A percentile compares a stretch with the other conserved stretches of the same genome.
Evolutionary conservation across 768 basidiomycete species (phyloP).

Genomic region (Auricularia sp.): DNA sequence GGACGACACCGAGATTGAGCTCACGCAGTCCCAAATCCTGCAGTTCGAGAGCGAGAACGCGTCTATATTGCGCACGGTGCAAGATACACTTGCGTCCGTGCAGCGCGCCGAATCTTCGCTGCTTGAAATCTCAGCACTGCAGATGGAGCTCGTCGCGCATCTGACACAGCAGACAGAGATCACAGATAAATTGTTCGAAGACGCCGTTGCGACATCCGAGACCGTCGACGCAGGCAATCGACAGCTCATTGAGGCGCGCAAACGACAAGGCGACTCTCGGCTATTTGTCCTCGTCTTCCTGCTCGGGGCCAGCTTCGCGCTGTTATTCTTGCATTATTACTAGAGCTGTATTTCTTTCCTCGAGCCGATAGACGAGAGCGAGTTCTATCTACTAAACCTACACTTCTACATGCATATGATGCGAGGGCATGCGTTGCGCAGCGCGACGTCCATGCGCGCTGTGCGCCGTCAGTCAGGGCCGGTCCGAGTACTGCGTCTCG

Average conservation of each 20-base stretch:
- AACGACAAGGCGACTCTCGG: slow-evolving; percentile 78
- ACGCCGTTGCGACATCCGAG: slow-evolving; percentile 79
- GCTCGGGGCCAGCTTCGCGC: slow-evolving; percentile 79
- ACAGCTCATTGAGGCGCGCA: slow-evolving; percentile 81
- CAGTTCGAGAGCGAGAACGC: slow-evolving; percentile 93
- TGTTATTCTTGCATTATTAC: slow-evolving; percentile 92
- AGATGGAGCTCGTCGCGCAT: slow-evolving; percentile 84
- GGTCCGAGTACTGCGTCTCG: slow-evolving; percentile 9
- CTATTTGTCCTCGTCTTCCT: slow-evolving; percentile 88
- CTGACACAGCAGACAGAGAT: slow-evolving; percentile 83
- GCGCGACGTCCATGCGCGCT: neutral
- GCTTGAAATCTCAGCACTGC: slow-evolving; percentile 86
- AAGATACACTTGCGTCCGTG: slow-evolving; percentile 79
- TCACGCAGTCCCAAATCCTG: slow-evolving; percentile 80
- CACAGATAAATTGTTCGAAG: slow-evolving; percentile 89
- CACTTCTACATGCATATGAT: neutral
- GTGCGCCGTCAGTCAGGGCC: slow-evolving; percentile 4
- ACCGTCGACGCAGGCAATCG: slow-evolving; percentile 84
- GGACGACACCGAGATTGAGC: slow-evolving; percentile 63
- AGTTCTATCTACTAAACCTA: neutral
- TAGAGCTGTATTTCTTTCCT: slow-evolving; percentile 20
- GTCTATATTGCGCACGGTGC: slow-evolving; percentile 59
- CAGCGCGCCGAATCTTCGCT: slow-evolving; percentile 86
- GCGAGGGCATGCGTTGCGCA: neutral
- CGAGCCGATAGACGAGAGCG: neutral